Evolutionary conservation across 352 stramenopile genomes (phyloP), one percentile per base, ranked within the genome.

Genomic region (Phytophthora macrochlamydospora): DNA sequence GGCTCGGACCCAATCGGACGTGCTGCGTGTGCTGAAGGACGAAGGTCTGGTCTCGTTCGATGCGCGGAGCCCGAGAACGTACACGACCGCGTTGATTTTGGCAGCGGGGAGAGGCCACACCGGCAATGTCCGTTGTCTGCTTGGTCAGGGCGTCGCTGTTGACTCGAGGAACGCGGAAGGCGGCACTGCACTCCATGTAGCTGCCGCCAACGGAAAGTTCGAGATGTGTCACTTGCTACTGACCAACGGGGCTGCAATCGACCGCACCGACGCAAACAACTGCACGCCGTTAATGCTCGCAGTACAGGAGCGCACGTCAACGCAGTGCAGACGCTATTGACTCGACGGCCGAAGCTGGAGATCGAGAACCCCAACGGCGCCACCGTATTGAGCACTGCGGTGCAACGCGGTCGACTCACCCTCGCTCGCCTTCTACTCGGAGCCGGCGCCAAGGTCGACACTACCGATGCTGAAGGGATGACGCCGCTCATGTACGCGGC

Each of bases 201-300:
- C 62, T 18, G 56, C 46, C 12, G 53, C 43, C 1, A 56, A 50
- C 24, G 67, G 67, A n/a, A 40, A 33, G 28, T 28, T 65, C 12
- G 58, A 68, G 43, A 55, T 60, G 14, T 60, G 60, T 33, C 51
- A 71, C 18, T 31, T 75, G 35, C 44, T 75, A 45, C 8, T 75
- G 53, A 59, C 51, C 43, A 49, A 46, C 51, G 57, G 67, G 28
- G 62, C 67, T 53, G 42, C 49, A 30, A 43, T 71, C 24, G 46
- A 75, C 53, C 30, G 32, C 5, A 56, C 24, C 13, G 62, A 71
- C 51, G 28, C 4, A 13, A 65, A 28, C 5, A 50, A 7, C 14
- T 65, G 24, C 35, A 75, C 67, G 28, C 30, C 67, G n/a, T 52
- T 75, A 58, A 71, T 75, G 43, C 29, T 75, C n/a, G 62, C 67